Conservation (phyloP, 192 early-diverging fungal species). For the Coemansia biformis region DNA sequence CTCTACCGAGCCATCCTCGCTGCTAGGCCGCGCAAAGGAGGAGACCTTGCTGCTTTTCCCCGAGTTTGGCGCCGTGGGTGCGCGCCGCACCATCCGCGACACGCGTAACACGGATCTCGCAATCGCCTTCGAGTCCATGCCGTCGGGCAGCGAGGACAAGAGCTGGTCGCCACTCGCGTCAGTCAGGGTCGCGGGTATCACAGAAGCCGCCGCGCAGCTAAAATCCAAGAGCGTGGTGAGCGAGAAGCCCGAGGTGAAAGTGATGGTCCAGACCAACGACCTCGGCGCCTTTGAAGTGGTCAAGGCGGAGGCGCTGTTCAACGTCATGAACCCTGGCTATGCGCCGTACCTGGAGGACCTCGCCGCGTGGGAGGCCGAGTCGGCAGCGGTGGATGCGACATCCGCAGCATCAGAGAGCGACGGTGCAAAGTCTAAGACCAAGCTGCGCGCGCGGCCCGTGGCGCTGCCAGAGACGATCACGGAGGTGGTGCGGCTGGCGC, state of each 20-base stretch:
- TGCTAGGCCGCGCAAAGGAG: too few species aligned
- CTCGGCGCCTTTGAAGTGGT: constrained; percentile 63
- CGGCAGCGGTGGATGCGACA: too few species aligned
- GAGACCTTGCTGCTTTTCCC: constrained; percentile 53
- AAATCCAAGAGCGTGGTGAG: constrained; percentile 50
- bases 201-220: constrained; percentile 61
- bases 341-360: constrained; percentile 25
- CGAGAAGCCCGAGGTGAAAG: constrained; percentile 76
- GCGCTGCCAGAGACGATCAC: constrained; percentile 21
- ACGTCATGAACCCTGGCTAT: constrained; percentile 45
- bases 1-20: too few species aligned
- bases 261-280: constrained; percentile 73
- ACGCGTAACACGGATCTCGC: constrained; percentile 53
- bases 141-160: constrained; percentile 53
- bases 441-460: constrained; percentile 22
- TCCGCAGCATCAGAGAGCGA: too few species aligned
- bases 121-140: constrained; percentile 71
- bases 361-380: constrained; percentile 36
- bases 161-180: constrained; percentile 22
- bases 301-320: constrained; percentile 54
- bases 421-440: too few species aligned
- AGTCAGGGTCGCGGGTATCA: constrained; percentile 65
- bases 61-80: constrained; percentile 63
- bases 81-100: constrained; percentile 83
- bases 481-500: constrained; percentile 53